Base-by-base conservation (phyloP, 805 yeast genomes). In the Wickerhamiella occidentalis region DNA sequence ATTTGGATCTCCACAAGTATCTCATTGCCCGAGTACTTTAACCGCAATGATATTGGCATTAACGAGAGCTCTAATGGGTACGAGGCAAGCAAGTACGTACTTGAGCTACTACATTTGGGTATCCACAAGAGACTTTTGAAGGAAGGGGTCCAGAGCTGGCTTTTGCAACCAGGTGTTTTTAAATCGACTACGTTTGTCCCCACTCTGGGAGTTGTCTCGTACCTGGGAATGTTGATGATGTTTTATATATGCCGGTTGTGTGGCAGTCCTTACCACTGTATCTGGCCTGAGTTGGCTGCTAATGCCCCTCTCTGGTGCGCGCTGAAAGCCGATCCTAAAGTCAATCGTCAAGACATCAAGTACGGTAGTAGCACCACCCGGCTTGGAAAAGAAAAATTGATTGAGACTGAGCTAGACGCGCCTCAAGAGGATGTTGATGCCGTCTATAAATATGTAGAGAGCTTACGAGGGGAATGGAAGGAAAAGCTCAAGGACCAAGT, bases 91-190 rank as follows among this genome's bases (percentile, higher is more conserved):
- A 92, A 92, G 61, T 72, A 95, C 59, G 68, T 82, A 55, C 80
- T 90, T 36, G 97, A 92, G 64, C 71, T 88, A 49, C 65, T 87
- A 38, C 97, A 90, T 65, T 64, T 76, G 40, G 87, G 84, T 7
- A 76, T 87, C 1, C 83, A 76, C 63, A 62, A 74, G 51, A 56
- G 67, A 17, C 66, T 85, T 59, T 58, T 60, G 22, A 57, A 67
- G 26, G 58, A 73, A 11, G 82, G 80, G 1, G 75, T 90, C 45
- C 70, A 68, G 45, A 87, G 83, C 60, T 87, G 84, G 66, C 67
- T 90, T 29, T 79, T 84, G 4, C 96, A 92, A 52, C 99, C 99
- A 0, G 98, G 99, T 15, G 85, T 92, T 23, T 87, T 92, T 65
- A 81, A 82, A 19, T 82, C 94, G 48, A 80, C 80, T 53, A 82